Base-by-base conservation (phyloP, 2,329 filamentous ascomycete species). In the Phialophora verrucosa region DNA sequence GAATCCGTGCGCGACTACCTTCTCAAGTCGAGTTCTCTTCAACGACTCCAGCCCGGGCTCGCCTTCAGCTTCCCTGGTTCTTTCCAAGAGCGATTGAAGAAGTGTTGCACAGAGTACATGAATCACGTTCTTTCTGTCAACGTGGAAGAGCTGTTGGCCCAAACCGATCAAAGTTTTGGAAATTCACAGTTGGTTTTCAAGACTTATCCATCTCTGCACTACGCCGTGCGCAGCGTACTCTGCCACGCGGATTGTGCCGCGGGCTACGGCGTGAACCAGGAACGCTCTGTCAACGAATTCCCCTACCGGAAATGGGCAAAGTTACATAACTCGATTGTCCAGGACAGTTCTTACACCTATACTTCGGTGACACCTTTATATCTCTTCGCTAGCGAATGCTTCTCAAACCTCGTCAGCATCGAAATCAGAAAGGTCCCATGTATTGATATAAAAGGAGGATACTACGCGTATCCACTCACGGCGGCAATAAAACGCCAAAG, bases 1-100 rank as follows among this genome's bases (percentile, higher is more conserved):
- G 50, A 53, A 27, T 53, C 50, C 10, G 50, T 53, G 27, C 20
- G 50, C 5, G 50, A 53, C 25, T 53, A 25, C 14, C 25, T 53
- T 25, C 25, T 53, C 8, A 53, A 53, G 25, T n/a, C n/a, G 25
- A 23, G 29, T 11, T 2, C 4, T 25, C n/a, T 53, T 23, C 50
- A 29, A 25, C 12, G 25, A 25, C 20, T 53, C 8, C 25, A 12
- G 12, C 6, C 50, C 17, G 50, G 31, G 6, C 50, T 53, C 6
- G 50, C 14, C 50, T 6, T 7, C 25, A 29, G 29, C 23, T 29
- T 53, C 20, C 14, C n/a, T 14, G 27, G 50, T 29, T 53, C 25
- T 23, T 17, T n/a, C 27, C 50, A 53, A 12, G 50, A 53, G 12
- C 0, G 7, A 6, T 25, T 53, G n/a, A 27, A 27, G 50, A n/a